Percentiles rank a stretch among this genome's conserved stretches.
Evolutionary conservation across 1,284 basidiomycete genomes (phyloP).

Genomic region (Cryptococcus maquisensis): DNA sequence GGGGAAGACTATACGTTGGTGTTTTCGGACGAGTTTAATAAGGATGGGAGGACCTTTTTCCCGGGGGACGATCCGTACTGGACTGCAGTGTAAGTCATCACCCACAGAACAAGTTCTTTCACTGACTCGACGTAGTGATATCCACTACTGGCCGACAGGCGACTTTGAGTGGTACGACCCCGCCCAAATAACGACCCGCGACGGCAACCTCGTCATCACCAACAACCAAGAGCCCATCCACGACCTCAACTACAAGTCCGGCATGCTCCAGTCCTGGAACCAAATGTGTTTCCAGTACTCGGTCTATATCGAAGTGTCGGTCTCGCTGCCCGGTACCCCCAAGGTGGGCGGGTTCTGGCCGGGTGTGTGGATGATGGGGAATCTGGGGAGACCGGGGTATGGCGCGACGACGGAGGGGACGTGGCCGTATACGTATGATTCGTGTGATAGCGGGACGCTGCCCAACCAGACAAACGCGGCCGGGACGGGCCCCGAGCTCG

Average conservation of each 20-base stretch:
- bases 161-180: slow-evolving; percentile 63
- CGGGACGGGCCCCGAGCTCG: slow-evolving; percentile 38
- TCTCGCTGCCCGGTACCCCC: slow-evolving; percentile 70
- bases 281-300: slow-evolving; percentile 48
- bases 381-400: slow-evolving; percentile 78
- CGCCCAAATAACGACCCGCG: slow-evolving; percentile 67
- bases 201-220: slow-evolving; percentile 79
- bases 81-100: too few species aligned
- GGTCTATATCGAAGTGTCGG: slow-evolving; percentile 53
- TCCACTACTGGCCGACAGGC: slow-evolving; percentile 1
- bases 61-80: too few species aligned
- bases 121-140: not conserved
- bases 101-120: too few species aligned
- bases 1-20: slow-evolving; percentile 56
- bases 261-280: slow-evolving; percentile 55
- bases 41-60: slow-evolving; percentile 54
- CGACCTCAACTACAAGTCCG: slow-evolving; percentile 65
- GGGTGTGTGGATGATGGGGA: slow-evolving; percentile 86
- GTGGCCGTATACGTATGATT: slow-evolving; percentile 59
- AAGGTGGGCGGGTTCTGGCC: slow-evolving; percentile 62
- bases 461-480: slow-evolving; percentile 50
- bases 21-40: slow-evolving; percentile 84
- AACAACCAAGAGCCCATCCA: slow-evolving; percentile 64
- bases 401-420: slow-evolving; percentile 65
- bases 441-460: slow-evolving; percentile 79